Base-by-base conservation (phyloP, 345 rosid genomes). In the Physaria fendleri region DNA sequence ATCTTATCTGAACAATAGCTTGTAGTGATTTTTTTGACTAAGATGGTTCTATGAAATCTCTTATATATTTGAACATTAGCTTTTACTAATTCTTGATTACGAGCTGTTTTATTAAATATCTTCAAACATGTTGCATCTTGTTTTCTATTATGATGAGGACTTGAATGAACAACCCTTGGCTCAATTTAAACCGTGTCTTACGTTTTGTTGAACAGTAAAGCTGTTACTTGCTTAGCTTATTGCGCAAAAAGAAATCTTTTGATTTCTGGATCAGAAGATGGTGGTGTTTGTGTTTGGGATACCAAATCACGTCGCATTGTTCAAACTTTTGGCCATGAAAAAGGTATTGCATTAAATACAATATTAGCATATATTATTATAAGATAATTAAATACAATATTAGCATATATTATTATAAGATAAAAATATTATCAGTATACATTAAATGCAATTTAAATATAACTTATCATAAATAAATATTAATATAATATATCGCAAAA, bases 221-320 rank as follows among this genome's bases (percentile, higher is more conserved):
- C 79, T 47, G 82, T 88, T 56, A 84, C 89, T 47, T 81, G 83
- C 81, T 79, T 86, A 72, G 80, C 85, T 14, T 81, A 84, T 44
- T 75, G 88, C 59, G 33, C 65, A 5, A 74, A 67, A 4, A 76
- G 81, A 62, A 82, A 80, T 73, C 54, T 79, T 27, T 74, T 88
- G 74, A 76, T 92, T 21, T 80, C 87, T 63, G 95, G 94, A 47
- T 82, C 95, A 41, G 90, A 80, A 68, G 95, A 88, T 68, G 98
- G 98, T 46, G 32, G 70, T 57, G 62, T 92, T 72, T 71, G 79
- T 71, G 78, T 81, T 71, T 92, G 85, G 85, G 77, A 88, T 52
- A 76, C 82, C 41, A 74, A 47, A 67, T 72, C 69, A 29, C 76
- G 69, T 41, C 72, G 56, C 23, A 66, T 68, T 4, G 48, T 86